Conservation (phyloP, 192 early-diverging fungal genomes). For the Coemansia sp. region DNA sequence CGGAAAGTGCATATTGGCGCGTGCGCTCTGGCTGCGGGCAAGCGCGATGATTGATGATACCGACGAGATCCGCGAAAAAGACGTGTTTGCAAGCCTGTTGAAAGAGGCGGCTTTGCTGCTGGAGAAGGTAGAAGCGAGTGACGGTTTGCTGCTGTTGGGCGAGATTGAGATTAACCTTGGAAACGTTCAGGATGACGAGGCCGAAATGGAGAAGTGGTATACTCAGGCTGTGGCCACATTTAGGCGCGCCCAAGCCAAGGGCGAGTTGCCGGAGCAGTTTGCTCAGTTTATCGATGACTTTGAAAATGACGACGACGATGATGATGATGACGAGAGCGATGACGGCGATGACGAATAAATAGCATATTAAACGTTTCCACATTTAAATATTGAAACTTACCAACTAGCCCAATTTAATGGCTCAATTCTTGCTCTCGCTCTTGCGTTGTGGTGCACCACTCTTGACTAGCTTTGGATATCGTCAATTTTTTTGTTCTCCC, state of each 20-base stretch:
- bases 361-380: neutral
- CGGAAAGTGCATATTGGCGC: conserved; percentile 12
- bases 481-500: no score
- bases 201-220: conserved; percentile 33
- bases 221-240: conserved; percentile 28
- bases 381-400: no score
- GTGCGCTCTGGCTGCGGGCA: conserved; percentile 29
- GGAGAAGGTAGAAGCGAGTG: conserved; percentile 1
- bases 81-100: conserved; percentile 18
- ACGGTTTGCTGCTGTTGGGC: conserved; percentile 34
- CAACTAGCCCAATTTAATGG: no score
- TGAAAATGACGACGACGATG: conserved; percentile 8
- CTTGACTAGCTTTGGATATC: no score
- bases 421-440: no score
- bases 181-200: conserved; percentile 32
- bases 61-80: conserved; percentile 19
- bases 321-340: neutral
- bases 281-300: conserved; percentile 47
- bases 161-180: conserved; percentile 47
- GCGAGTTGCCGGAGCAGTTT: conserved; percentile 44
- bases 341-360: neutral
- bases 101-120: conserved; percentile 13
- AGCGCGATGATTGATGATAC: conserved; percentile 21
- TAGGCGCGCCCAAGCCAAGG: conserved; percentile 17
- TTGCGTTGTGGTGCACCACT: no score